Evolutionary conservation across 441 rosid genomes (phyloP).

Genomic region (Bocquillonia castaneifolia): DNA sequence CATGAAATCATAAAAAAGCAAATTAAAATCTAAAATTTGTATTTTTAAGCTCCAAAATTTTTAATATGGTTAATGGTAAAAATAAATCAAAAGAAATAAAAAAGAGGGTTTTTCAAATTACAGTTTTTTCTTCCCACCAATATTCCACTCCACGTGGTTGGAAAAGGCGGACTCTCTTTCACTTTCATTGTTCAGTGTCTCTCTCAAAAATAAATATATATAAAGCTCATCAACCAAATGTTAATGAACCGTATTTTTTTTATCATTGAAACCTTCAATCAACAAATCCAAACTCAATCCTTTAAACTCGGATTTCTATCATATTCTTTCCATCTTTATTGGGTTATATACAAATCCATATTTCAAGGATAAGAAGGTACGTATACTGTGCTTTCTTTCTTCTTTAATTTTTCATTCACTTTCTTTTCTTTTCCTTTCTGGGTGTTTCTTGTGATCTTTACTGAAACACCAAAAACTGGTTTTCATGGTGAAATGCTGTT

Average conservation of each 20-base stretch:
- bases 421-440: not conserved
- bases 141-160: slow-evolving; percentile 41
- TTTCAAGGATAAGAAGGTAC: too few species aligned
- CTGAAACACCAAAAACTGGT: not conserved
- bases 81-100: not conserved
- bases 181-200: slow-evolving; percentile 15
- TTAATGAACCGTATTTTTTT: too few species aligned
- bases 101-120: not conserved
- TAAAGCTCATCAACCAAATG: not conserved
- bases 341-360: too few species aligned
- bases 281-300: not conserved
- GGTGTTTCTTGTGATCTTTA: not conserved
- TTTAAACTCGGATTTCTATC: slow-evolving; percentile 16
- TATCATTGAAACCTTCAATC: too few species aligned
- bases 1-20: too few species aligned
- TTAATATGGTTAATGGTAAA: too few species aligned
- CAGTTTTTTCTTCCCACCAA: not conserved
- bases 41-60: too few species aligned
- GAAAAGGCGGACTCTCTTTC: slow-evolving; percentile 13
- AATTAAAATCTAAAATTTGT: too few species aligned
- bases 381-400: too few species aligned
- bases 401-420: too few species aligned
- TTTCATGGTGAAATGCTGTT: not conserved
- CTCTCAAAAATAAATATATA: not conserved
- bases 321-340: too few species aligned